Evolutionary conservation across 2,329 filamentous ascomycete genomes (phyloP), one percentile per base, ranked within the genome.

Genomic region (Nemania sp.): DNA sequence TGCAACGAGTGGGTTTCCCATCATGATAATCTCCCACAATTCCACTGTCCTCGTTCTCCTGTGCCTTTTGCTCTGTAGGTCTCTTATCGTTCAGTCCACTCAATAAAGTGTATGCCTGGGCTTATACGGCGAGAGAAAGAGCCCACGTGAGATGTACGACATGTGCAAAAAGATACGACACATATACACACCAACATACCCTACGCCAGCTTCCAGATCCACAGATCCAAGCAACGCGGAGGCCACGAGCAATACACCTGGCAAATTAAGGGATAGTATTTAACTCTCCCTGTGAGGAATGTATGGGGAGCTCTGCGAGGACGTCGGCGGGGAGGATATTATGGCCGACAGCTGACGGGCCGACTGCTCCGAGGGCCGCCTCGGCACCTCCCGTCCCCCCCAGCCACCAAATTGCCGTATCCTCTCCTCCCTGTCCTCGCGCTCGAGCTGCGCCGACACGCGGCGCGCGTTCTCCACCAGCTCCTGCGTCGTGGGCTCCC

Each of bases 381-480:
- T 18, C 54, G 32, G 38, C 61, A 29, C 18, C 38, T 52, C 29
- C 3, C 35, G 57, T 27, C 64, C 62, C 43, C 69, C 69, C 51
- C 35, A 57, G n/a, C 10, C 49, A 24, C 54, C 61, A 7, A 11
- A 45, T 20, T 62, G 61, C 47, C 60, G 64, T 32, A 51, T 26
- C 24, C 35, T 67, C 27, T 65, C 57, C 29, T 71, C 70, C 18
- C 29, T 67, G 1, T 68, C 66, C 49, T 71, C 67, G 18, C 62
- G 64, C 58, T 72, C 72, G 41, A 73, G 58, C 38, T 72, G 70
- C 27, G 63, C 69, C 26, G 72, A 72, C 29, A 73, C 67, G 6
- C 70, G 67, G 24, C 59, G 66, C 26, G 67, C 70, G 41, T 70
- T 73, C 29, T 66, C 64, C 29, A 67, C 32, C 8, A 73, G 56